Base-by-base conservation (phyloP, 768 basidiomycete species). In the Lactarius indigo region DNA sequence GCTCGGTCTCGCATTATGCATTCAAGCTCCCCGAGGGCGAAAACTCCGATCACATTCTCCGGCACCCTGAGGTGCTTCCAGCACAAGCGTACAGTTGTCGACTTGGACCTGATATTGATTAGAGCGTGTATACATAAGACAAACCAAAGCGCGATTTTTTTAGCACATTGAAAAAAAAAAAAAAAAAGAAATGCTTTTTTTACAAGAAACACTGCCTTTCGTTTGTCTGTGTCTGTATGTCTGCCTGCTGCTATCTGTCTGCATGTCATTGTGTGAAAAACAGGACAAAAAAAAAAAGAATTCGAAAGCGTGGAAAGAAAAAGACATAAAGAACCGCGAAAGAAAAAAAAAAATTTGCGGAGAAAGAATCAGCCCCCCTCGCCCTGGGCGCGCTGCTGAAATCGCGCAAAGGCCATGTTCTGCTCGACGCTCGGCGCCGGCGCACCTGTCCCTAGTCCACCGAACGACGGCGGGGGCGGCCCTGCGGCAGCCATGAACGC, bases 331-430 rank as follows among this genome's bases (percentile, higher is more conserved):
- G 6, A 15, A 41, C n/a, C 30, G 20, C 44, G 12, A 35, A 56
- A 35, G 2, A 6, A 5, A 8, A 39, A n/a, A 23, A 28, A 23
- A 20, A n/a, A n/a, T n/a, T n/a, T n/a, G n/a, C n/a, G n/a, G n/a
- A n/a, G n/a, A n/a, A n/a, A n/a, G n/a, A n/a, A n/a, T n/a, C 44
- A 64, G 37, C 41, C 23, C 33, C 41, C 30, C 33, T 57, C 60
- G 26, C 64, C 28, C 47, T 41, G 59, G 7, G 61, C 18, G 57
- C 66, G 69, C 47, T 70, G 75, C 59, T 79, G 79, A 20, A 85
- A 84, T 57, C 82, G 83, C 68, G 85, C 90, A 69, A 91, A 93
- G 6, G 90, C 91, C 88, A 92, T 89, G 71, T 89, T 91, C 76
- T 93, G 91, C 74, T 91, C 91, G 55, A 92, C 79, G 13, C 91